Percentiles rank a stretch among this genome's conserved stretches.
These are phyloP conservation scores for Penicillium arizonense DNA, from an alignment of 495 filamentous ascomycete genomes.

Conservation along the genomic window DNA sequence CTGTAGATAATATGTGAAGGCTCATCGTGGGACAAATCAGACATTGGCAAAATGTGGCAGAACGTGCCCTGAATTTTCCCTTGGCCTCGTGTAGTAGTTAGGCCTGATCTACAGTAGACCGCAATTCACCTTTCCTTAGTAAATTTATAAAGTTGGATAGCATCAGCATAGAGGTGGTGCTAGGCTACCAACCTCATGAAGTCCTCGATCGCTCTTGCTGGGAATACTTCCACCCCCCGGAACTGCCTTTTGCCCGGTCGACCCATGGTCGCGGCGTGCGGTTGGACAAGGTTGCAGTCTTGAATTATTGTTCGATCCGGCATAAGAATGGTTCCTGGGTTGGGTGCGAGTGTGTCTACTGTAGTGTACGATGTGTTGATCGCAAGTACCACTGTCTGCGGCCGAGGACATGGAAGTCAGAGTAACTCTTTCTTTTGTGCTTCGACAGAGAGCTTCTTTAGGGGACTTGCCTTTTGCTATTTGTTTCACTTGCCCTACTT, in stretches of 20 bases:
- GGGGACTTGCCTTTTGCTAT: neutral
- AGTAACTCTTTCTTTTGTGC: slow-evolving; percentile 55
- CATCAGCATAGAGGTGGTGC: slow-evolving; percentile 71
- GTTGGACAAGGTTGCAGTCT: slow-evolving; percentile 81
- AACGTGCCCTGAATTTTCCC: neutral
- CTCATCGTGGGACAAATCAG: neutral
- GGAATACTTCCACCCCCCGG: slow-evolving; percentile 83
- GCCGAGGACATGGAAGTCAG: slow-evolving; percentile 64
- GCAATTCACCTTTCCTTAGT: neutral
- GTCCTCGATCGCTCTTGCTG: slow-evolving; percentile 76
- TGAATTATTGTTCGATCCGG: slow-evolving; percentile 74
- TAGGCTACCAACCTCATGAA: slow-evolving; percentile 76
- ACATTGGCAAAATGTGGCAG: neutral
- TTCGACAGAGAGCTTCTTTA: neutral
- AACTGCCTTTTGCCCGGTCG: slow-evolving; percentile 71
- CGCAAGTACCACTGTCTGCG: slow-evolving; percentile 80
- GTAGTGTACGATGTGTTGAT: slow-evolving; percentile 86
- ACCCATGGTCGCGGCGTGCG: slow-evolving; percentile 71
- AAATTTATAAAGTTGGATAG: neutral
- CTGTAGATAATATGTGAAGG: neutral
- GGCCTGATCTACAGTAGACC: neutral
- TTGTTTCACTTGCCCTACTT: neutral
- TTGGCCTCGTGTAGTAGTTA: neutral
- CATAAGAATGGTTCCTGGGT: slow-evolving; percentile 71
- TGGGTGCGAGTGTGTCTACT: slow-evolving; percentile 81